Conservation (phyloP, 768 basidiomycete species). For the Punctularia strigosozonata region DNA sequence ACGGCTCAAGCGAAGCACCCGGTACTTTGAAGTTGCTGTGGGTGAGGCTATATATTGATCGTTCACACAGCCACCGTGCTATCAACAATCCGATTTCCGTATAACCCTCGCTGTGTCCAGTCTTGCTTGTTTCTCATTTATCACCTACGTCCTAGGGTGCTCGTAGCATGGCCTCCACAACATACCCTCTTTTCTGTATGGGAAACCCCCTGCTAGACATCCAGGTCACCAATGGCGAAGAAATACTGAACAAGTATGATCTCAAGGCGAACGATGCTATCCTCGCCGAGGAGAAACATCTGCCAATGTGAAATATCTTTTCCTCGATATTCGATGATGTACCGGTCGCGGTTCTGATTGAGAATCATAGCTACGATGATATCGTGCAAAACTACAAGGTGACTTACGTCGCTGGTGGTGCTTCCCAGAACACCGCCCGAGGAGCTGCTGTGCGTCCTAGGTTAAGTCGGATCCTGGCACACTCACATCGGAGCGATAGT, state of each 20-base stretch:
- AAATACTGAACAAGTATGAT: constrained; percentile 77
- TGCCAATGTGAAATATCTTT: constrained; percentile 55
- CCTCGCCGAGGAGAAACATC: constrained; percentile 82
- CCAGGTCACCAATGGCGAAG: constrained; percentile 81
- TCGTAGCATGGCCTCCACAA: constrained; percentile 28
- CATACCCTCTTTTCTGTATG: constrained; percentile 72
- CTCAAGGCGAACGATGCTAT: constrained; percentile 95
- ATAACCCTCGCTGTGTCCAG: too few species aligned
- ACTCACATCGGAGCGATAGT: constrained; percentile 34
- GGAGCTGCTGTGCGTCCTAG: constrained; percentile 73
- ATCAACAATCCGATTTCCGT: too few species aligned
- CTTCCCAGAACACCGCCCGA: constrained; percentile 92
- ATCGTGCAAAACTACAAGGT: constrained; percentile 63
- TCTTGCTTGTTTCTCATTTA: too few species aligned
- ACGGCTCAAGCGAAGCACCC: too few species aligned
- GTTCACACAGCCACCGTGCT: too few species aligned
- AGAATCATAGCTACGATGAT: constrained; percentile 71
- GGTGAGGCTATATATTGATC: too few species aligned
- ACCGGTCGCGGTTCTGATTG: constrained; percentile 2
- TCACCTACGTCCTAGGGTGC: too few species aligned
- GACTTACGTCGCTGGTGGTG: constrained; percentile 93
- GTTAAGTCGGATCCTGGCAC: constrained; percentile 5
- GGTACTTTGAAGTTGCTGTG: too few species aligned
- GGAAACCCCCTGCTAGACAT: constrained; percentile 97
- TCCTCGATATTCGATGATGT: not conserved